These are phyloP conservation scores for Dalechampia spathulata DNA, from an alignment of 441 rosid genomes.

Conservation along the genomic window DNA sequence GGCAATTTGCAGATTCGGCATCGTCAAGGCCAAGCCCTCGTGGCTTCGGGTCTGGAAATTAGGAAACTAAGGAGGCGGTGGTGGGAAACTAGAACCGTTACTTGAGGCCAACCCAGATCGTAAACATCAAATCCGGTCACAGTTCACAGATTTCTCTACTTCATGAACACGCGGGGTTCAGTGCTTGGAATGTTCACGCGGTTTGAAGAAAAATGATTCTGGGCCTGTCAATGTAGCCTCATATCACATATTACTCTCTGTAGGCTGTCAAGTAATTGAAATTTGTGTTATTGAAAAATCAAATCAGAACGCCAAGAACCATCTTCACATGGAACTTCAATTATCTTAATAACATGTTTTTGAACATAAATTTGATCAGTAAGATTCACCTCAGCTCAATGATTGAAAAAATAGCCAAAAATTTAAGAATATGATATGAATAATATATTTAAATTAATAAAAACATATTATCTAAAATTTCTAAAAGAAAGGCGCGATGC, in stretches of 20 bases:
- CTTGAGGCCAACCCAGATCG: not conserved
- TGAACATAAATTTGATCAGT: no score
- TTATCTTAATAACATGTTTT: no score
- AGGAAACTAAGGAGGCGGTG: constrained; percentile 14
- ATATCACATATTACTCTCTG: not conserved
- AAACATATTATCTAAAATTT: no score
- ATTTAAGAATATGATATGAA: no score
- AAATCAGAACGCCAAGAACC: not conserved
- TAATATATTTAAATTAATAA: no score
- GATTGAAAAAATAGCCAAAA: no score
- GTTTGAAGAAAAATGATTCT: not conserved
- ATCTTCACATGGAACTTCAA: no score
- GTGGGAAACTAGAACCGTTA: not conserved
- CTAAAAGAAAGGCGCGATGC: no score
- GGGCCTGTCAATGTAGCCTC: not conserved
- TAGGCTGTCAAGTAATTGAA: not conserved
- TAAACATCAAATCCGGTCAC: not conserved
- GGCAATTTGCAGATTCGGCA: constrained; percentile 46
- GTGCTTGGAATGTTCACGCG: no score
- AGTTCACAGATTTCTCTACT: not conserved
- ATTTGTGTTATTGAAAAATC: not conserved
- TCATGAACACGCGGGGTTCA: no score
- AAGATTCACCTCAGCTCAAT: no score
- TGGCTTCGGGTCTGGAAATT: constrained; percentile 63
- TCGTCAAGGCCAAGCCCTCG: constrained; percentile 69